Evolutionary conservation across 2,329 filamentous ascomycete species (phyloP).

Genomic region (Pseudomassariella vexata): DNA sequence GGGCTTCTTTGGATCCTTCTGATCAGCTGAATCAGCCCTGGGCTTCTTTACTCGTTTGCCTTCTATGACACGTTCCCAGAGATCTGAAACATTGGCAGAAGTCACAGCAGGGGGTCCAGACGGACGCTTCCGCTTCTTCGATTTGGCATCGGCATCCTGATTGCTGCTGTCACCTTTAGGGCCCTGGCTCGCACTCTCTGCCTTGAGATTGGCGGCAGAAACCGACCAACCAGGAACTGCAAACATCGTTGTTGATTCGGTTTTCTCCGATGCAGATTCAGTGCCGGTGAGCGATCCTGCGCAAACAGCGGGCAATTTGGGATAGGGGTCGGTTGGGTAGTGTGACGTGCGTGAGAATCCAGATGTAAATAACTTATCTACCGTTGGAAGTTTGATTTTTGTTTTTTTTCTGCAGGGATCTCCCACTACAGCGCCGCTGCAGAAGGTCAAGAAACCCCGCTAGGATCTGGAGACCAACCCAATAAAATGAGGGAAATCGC

Average conservation of each 20-base stretch:
- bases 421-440: too few species aligned
- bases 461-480: too few species aligned
- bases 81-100: conserved; percentile 63
- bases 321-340: too few species aligned
- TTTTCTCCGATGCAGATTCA: conserved; percentile 2
- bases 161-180: conserved; percentile 17
- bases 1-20: conserved; percentile 15
- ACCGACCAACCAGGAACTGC: conserved; percentile 91
- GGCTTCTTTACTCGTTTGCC: conserved; percentile 41
- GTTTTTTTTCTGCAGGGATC: too few species aligned
- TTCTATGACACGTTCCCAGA: conserved; percentile 78
- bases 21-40: conserved; percentile 12
- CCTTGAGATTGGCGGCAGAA: conserved; percentile 63
- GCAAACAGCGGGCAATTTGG: too few species aligned
- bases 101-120: conserved; percentile 44
- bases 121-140: conserved; percentile 54
- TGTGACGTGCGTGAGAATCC: too few species aligned
- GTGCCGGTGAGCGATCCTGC: too few species aligned
- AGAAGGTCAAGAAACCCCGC: too few species aligned
- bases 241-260: conserved; percentile 59
- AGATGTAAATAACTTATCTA: too few species aligned
- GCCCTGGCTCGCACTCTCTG: conserved; percentile 47
- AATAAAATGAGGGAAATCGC: too few species aligned
- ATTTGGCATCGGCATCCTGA: conserved; percentile 31
- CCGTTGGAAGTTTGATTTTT: too few species aligned